Evolutionary conservation across 78 protist species (phyloP).

Genomic region (Mastigamoeba balamuthi): DNA sequence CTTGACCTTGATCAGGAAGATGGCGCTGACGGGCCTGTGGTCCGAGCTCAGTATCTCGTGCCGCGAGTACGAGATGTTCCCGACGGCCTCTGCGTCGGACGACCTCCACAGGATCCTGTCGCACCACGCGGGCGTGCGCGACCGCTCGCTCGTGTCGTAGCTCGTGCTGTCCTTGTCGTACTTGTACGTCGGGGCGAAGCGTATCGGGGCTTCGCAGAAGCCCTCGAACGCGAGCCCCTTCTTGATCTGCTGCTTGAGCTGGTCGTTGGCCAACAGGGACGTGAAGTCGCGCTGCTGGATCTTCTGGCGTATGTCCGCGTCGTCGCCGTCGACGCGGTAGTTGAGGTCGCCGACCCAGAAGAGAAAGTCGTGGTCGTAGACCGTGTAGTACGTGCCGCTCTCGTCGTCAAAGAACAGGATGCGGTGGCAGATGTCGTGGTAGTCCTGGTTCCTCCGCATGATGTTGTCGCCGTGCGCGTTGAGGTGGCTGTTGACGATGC

Average conservation of each 20-base stretch:
- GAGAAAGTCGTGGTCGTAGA: slow-evolving; percentile 45
- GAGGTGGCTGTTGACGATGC: slow-evolving; percentile 73
- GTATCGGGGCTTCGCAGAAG: slow-evolving; percentile 64
- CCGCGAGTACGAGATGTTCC: slow-evolving; percentile 3
- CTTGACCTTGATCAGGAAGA: slow-evolving; percentile 23
- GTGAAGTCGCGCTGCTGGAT: slow-evolving; percentile 19
- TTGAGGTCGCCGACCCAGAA: slow-evolving; percentile 89
- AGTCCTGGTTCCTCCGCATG: slow-evolving; percentile 65
- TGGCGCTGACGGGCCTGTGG: slow-evolving; percentile 67
- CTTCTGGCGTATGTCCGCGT: slow-evolving; percentile 21
- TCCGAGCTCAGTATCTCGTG: slow-evolving; percentile 48
- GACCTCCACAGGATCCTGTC: slow-evolving; percentile 47
- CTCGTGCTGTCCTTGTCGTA: slow-evolving; percentile 59
- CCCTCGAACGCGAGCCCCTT: slow-evolving; percentile 56
- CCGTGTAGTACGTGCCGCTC: slow-evolving; percentile 1
- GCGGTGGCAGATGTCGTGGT: slow-evolving; percentile 37
- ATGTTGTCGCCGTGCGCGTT: slow-evolving; percentile 84
- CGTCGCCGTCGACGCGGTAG: slow-evolving; percentile 65
- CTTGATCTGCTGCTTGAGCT: slow-evolving; percentile 13
- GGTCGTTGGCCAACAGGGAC: slow-evolving; percentile 16
- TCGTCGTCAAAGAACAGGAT: slow-evolving; percentile 13
- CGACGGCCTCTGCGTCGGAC: slow-evolving; percentile 19
- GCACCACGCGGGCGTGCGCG: slow-evolving; percentile 80
- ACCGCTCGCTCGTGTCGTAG: slow-evolving; percentile 66
- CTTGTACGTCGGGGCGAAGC: slow-evolving; percentile 86